Evolutionary conservation across 2,329 filamentous ascomycete species (phyloP), one percentile per base, ranked within the genome.

Genomic region (Ophidiomyces ophidiicola): DNA sequence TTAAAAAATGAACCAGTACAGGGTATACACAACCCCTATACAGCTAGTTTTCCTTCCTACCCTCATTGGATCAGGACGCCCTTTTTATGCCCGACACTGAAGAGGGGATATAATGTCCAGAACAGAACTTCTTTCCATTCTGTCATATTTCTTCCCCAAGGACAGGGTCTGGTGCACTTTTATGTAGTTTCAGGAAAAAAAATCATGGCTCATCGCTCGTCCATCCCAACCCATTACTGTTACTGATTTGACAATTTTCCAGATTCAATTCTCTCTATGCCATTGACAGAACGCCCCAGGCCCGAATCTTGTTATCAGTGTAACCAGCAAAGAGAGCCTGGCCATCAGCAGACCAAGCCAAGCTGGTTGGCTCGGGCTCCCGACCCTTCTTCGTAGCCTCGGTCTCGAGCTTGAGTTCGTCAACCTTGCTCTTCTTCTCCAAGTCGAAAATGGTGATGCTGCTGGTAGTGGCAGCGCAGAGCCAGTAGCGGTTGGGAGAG

Each of bases 371-470:
- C 80, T 96, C 88, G 58, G 90, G 90, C 71, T 94, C 88, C 65
- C 87, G 80, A 79, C 81, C 86, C 85, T 96, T 96, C 85, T 94
- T 94, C 74, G 87, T 84, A 65, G 86, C 81, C 65, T 86, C 77
- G 63, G 86, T 75, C 75, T 98, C 90, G 55, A 88, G 88, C 82
- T 93, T 94, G 69, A 98, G 80, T 80, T 96, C 90, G 61, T 96
- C 88, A 63, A 96, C 88, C 82, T 94, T 96, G 82, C 81, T 92
- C 87, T 98, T 98, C 87, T 98, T 98, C 85, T 98, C 90, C 56
- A 98, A 80, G 64, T 98, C 90, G 74, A 98, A 98, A 78, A 98
- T 96, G 78, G 94, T 94, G 78, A 98, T 96, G 78, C 79, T 86
- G 72, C 78, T 84, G 64, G 85, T 77, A 50, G 90, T 98, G 65